Percentiles rank a stretch among this genome's conserved stretches.
phyloP scores from a whole-genome alignment of 2,329 filamentous ascomycete genomes.

The Bipolaris bicolor region DNA sequence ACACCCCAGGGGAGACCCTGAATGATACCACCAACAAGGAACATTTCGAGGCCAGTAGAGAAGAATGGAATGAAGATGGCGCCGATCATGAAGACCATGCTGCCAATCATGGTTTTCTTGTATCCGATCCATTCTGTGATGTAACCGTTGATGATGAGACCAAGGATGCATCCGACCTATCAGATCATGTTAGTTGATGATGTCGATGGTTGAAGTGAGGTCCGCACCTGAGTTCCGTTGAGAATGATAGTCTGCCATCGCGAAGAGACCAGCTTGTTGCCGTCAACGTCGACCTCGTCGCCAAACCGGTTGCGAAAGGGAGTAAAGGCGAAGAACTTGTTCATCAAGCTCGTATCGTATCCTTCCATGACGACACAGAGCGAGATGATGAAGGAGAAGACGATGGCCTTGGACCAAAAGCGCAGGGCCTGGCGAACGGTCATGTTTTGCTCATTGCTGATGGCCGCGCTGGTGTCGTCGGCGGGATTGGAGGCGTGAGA shows the following conservation, averaged over 20 bases:
- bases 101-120: constrained; percentile 36
- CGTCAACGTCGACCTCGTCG: constrained; percentile 40
- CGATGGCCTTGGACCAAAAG: constrained; percentile 82
- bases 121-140: constrained; percentile 51
- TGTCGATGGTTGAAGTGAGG: neutral
- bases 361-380: constrained; percentile 89
- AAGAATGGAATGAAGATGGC: constrained; percentile 40
- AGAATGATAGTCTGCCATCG: constrained; percentile 53
- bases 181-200: constrained; percentile 13
- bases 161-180: constrained; percentile 50
- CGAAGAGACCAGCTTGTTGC: constrained; percentile 47
- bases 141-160: constrained; percentile 53
- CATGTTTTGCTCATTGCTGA: constrained; percentile 54
- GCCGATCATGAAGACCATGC: constrained; percentile 31
- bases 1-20: constrained; percentile 52
- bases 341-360: constrained; percentile 79
- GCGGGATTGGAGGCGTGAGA: constrained; percentile 16
- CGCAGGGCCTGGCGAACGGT: constrained; percentile 71
- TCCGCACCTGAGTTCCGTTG: constrained; percentile 50
- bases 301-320: constrained; percentile 52
- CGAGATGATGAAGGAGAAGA: constrained; percentile 81
- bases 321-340: constrained; percentile 69
- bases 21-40: constrained; percentile 63
- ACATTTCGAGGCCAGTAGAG: constrained; percentile 56
- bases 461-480: constrained; percentile 35